Evolutionary conservation across 2,329 filamentous ascomycete genomes (phyloP).

Genomic region (Erysiphe pulchra): DNA sequence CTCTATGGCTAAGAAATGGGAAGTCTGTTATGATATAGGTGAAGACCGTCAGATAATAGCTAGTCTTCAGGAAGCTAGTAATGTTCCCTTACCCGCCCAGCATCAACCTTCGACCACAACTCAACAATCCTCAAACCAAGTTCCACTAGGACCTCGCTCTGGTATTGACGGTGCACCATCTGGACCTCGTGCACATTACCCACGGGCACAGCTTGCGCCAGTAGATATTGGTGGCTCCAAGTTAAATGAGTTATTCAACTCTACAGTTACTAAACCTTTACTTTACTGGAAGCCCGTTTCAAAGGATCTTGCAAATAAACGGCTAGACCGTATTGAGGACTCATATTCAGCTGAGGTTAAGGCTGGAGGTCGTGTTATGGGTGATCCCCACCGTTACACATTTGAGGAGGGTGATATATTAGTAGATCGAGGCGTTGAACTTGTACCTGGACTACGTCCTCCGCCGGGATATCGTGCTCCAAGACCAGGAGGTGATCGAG

Average conservation of each 20-base stretch:
- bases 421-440: slow-evolving; percentile 48
- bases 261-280: slow-evolving; percentile 33
- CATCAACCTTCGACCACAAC: slow-evolving; percentile 6
- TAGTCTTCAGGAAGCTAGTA: slow-evolving; percentile 24
- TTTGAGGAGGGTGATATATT: slow-evolving; percentile 42
- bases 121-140: slow-evolving; percentile 4
- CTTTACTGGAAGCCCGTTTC: slow-evolving; percentile 39
- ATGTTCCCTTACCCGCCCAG: slow-evolving; percentile 5
- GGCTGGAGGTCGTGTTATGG: slow-evolving; percentile 15
- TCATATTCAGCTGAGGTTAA: slow-evolving; percentile 16
- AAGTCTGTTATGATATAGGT: slow-evolving; percentile 41
- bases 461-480: slow-evolving; percentile 18
- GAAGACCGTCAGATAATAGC: slow-evolving; percentile 28
- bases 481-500: slow-evolving; percentile 7
- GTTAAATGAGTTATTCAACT: slow-evolving; percentile 32
- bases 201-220: slow-evolving; percentile 1
- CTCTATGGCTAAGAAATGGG: slow-evolving; percentile 30
- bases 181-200: slow-evolving; percentile 8
- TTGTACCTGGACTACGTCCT: slow-evolving; percentile 36
- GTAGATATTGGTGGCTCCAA: slow-evolving; percentile 1
- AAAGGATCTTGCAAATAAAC: slow-evolving; percentile 33
- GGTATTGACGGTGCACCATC: slow-evolving; percentile 11
- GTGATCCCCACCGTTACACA: slow-evolving; percentile 33
- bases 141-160: slow-evolving; percentile 9
- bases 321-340: slow-evolving; percentile 32